These are phyloP conservation scores for Acarospora socialis DNA, from an alignment of 2,329 filamentous ascomycete species.

Conservation along the genomic window DNA sequence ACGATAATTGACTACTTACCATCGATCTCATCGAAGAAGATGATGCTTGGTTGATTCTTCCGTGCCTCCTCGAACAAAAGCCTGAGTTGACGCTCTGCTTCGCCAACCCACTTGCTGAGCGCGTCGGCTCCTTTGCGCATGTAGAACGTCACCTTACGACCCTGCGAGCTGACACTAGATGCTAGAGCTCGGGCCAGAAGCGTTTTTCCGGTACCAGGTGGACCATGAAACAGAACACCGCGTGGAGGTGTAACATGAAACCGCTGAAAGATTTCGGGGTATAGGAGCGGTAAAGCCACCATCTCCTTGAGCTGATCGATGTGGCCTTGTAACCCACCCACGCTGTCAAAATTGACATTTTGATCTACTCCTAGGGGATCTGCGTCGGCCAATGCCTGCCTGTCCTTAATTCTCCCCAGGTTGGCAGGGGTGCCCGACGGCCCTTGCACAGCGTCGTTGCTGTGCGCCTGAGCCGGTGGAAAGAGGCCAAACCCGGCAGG, in stretches of 20 bases:
- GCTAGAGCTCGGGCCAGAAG: slow-evolving; percentile 86
- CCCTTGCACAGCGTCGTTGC: slow-evolving; percentile 40
- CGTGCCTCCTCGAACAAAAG: slow-evolving; percentile 90
- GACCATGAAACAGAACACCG: slow-evolving; percentile 91
- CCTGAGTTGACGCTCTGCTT: slow-evolving; percentile 88
- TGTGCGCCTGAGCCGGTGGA: slow-evolving; percentile 39
- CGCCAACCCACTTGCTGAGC: slow-evolving; percentile 96
- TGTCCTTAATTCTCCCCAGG: slow-evolving; percentile 85
- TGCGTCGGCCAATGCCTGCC: slow-evolving; percentile 79
- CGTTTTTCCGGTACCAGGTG: slow-evolving; percentile 94
- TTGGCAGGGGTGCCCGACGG: slow-evolving; percentile 57
- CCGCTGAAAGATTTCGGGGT: slow-evolving; percentile 81
- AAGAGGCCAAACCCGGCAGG: slow-evolving; percentile 40
- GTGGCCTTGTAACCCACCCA: slow-evolving; percentile 82
- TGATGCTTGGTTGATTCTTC: slow-evolving; percentile 94
- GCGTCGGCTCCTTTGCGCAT: slow-evolving; percentile 99
- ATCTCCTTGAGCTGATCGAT: slow-evolving; percentile 98
- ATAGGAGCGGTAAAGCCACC: slow-evolving; percentile 86
- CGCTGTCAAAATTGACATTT: slow-evolving; percentile 84
- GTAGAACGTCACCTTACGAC: slow-evolving; percentile 94
- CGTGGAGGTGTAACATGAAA: slow-evolving; percentile 90
- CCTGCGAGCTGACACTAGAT: slow-evolving; percentile 75
- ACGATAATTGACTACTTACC: slow-evolving; percentile 33
- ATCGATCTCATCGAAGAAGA: slow-evolving; percentile 99
- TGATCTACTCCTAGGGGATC: slow-evolving; percentile 89